phyloP scores from a whole-genome alignment of 768 basidiomycete genomes.

The Pulveroboletus sp. region DNA sequence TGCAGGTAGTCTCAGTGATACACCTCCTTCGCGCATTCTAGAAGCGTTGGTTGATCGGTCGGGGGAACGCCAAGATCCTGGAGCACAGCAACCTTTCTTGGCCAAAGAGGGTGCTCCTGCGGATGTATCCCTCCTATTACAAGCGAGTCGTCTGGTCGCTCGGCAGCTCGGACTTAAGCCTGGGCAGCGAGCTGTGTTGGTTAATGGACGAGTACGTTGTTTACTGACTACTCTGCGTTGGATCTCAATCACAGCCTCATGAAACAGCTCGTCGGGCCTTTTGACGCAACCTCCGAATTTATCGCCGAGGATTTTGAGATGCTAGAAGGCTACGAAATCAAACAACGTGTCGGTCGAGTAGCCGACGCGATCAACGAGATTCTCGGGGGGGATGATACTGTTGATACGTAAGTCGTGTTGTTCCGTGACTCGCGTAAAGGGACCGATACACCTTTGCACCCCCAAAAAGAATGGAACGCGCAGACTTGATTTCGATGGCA shows the following conservation, averaged over 20 bases:
- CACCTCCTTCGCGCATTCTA: constrained; percentile 15
- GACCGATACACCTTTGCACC: background rate
- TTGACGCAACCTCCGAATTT: constrained; percentile 53
- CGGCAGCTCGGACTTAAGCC: constrained; percentile 55
- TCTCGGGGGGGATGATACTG: constrained; percentile 33
- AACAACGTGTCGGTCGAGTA: constrained; percentile 66
- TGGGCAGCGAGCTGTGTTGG: constrained; percentile 59
- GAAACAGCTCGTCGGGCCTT: constrained; percentile 71
- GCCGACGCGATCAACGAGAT: constrained; percentile 59
- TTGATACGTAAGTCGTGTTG: constrained; percentile 40
- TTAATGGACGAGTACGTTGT: constrained; percentile 78
- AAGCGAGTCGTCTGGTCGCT: constrained; percentile 44
- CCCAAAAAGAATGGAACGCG: constrained; percentile 44
- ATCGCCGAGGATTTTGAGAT: constrained; percentile 64
- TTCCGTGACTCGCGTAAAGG: background rate
- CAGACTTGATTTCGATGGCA: constrained; percentile 59
- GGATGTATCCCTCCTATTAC: constrained; percentile 35
- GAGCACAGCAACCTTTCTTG: constrained; percentile 39
- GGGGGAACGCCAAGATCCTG: constrained; percentile 9
- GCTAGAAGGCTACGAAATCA: constrained; percentile 70
- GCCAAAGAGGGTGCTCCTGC: constrained; percentile 30
- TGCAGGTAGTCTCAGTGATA: constrained; percentile 35
- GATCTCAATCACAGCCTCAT: constrained; percentile 3
- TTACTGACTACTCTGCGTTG: background rate
- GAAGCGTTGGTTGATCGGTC: constrained; percentile 5